Evolutionary conservation across 2,329 filamentous ascomycete species (phyloP).

Genomic region (Fusarium sarcochroum): DNA sequence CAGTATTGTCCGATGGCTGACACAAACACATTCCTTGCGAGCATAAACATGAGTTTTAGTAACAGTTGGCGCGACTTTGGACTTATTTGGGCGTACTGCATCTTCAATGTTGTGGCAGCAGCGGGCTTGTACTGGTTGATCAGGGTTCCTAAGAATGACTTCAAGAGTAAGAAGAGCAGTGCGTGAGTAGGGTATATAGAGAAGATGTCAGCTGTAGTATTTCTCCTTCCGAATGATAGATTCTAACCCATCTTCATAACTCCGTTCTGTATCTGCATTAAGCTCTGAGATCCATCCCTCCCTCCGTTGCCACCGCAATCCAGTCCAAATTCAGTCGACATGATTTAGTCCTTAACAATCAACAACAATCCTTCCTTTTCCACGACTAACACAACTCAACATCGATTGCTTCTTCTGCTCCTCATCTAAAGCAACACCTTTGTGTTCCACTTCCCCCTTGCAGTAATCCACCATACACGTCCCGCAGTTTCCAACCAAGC

Average conservation of each 20-base stretch:
- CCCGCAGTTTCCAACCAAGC: slow-evolving; percentile 33
- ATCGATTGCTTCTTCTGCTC: slow-evolving; percentile 30
- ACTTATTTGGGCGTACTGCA: slow-evolving; percentile 66
- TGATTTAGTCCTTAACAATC: background rate
- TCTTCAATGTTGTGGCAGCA: slow-evolving; percentile 65
- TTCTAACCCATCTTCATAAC: too few species aligned
- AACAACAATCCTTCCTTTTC: slow-evolving; percentile 27
- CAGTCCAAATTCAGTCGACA: too few species aligned
- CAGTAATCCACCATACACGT: slow-evolving; percentile 33
- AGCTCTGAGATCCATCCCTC: too few species aligned
- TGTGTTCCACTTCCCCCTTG: slow-evolving; percentile 31
- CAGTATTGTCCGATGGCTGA: slow-evolving; percentile 59
- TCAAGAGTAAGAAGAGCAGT: too few species aligned
- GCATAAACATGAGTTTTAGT: slow-evolving; percentile 60
- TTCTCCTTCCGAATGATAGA: too few species aligned
- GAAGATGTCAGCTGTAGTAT: too few species aligned
- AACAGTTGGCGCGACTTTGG: slow-evolving; percentile 71
- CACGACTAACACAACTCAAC: slow-evolving; percentile 34
- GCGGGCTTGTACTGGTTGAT: slow-evolving; percentile 64
- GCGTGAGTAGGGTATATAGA: too few species aligned
- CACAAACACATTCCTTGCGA: slow-evolving; percentile 58
- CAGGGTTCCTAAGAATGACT: slow-evolving; percentile 52
- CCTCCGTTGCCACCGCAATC: too few species aligned
- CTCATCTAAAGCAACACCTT: slow-evolving; percentile 28
- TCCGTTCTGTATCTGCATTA: too few species aligned